A percentile compares a stretch with the other conserved stretches of the same genome.
These are phyloP conservation scores for Spirogloea muscicola DNA, from an alignment of 139 green algal genomes.

Conservation along the genomic window DNA sequence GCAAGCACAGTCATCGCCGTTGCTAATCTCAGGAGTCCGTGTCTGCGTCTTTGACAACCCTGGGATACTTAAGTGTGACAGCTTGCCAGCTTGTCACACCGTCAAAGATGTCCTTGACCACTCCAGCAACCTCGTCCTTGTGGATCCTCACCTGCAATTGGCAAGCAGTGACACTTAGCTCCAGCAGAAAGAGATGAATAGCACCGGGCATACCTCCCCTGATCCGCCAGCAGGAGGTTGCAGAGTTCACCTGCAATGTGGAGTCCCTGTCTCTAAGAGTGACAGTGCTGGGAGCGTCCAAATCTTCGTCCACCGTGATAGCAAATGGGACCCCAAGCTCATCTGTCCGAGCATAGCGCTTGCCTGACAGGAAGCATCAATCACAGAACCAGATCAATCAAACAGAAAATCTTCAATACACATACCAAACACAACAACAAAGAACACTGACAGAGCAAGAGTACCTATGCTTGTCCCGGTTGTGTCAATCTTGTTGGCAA, in stretches of 20 bases:
- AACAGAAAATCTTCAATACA: no score
- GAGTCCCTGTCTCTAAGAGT: conserved; percentile 92
- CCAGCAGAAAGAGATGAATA: no score
- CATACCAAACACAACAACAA: no score
- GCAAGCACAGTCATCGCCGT: not conserved
- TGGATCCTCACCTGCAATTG: conserved; percentile 76
- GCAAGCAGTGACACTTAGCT: no score
- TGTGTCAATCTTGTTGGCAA: conserved; percentile 88
- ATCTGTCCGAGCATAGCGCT: conserved; percentile 88
- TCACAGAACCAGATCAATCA: no score
- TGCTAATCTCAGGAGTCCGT: not conserved
- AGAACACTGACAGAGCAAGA: no score
- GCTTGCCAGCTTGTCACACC: conserved; percentile 65
- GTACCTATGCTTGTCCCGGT: conserved; percentile 83
- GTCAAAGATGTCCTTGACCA: conserved; percentile 69
- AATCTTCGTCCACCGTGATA: conserved; percentile 82
- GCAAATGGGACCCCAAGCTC: conserved; percentile 94
- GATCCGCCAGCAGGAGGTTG: not conserved
- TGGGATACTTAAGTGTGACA: conserved; percentile 74
- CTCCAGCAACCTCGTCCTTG: conserved; percentile 60
- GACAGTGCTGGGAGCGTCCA: conserved; percentile 59
- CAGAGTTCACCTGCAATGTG: conserved; percentile 77
- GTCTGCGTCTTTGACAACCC: conserved; percentile 52
- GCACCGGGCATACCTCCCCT: not conserved
- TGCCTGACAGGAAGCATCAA: no score